Percentiles rank a stretch among this genome's conserved stretches.
phyloP scores from a whole-genome alignment of 805 yeast species.

The Zygotorulaspora chibaensis region DNA sequence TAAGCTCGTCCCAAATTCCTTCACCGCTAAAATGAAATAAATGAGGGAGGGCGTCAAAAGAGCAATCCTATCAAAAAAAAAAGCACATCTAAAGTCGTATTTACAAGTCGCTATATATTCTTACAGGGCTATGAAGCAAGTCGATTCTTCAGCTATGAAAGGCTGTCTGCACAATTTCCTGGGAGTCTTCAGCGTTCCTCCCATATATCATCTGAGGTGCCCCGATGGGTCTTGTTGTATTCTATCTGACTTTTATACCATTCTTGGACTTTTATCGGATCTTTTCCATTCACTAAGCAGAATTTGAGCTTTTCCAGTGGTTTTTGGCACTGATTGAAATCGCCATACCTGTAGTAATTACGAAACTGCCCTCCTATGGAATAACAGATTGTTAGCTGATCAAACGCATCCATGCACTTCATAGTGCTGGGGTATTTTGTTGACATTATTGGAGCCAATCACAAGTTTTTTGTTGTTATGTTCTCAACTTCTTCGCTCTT shows the following conservation, averaged over 20 bases:
- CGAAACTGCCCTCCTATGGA: slow-evolving; percentile 88
- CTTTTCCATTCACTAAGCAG: slow-evolving; percentile 55
- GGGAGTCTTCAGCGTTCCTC: slow-evolving; percentile 33
- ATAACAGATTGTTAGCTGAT: slow-evolving; percentile 79
- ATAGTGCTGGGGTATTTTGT: slow-evolving; percentile 41
- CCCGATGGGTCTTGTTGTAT: slow-evolving; percentile 52
- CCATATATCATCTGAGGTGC: slow-evolving; percentile 89
- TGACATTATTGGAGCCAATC: slow-evolving; percentile 9
- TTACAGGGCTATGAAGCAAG: not conserved
- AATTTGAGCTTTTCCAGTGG: slow-evolving; percentile 76
- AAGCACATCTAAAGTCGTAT: not conserved
- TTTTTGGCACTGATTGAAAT: slow-evolving; percentile 62
- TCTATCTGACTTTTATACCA: slow-evolving; percentile 64
- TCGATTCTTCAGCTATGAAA: not conserved
- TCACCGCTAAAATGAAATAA: too few species aligned
- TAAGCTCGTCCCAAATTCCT: too few species aligned
- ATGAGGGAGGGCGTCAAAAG: too few species aligned
- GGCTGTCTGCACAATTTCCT: not conserved
- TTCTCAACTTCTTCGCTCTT: not conserved
- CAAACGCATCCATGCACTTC: slow-evolving; percentile 80
- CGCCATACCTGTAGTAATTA: slow-evolving; percentile 79
- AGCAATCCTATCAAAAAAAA: too few species aligned
- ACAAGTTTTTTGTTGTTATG: too few species aligned
- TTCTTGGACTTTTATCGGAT: slow-evolving; percentile 61
- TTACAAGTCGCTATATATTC: not conserved